phyloP scores from a whole-genome alignment of 2,329 filamentous ascomycete genomes.

The Akanthomyces muscarius region DNA sequence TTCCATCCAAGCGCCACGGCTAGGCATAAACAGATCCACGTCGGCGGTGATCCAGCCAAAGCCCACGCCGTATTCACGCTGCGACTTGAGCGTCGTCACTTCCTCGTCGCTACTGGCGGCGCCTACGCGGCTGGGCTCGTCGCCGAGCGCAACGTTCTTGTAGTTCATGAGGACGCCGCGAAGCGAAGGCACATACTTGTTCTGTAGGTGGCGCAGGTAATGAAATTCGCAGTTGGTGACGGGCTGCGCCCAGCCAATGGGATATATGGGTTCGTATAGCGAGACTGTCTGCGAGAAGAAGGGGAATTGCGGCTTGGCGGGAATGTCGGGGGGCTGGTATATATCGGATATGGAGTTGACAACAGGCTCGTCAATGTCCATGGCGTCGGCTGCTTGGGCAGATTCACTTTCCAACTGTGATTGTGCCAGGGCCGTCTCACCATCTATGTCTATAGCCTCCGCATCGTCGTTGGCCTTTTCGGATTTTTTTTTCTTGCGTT shows the following conservation, averaged over 20 bases:
- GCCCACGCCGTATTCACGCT: slow-evolving; percentile 80
- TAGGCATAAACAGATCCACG: slow-evolving; percentile 77
- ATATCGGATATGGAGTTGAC: slow-evolving; percentile 30
- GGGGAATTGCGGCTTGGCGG: slow-evolving; percentile 52
- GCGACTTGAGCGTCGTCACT: slow-evolving; percentile 45
- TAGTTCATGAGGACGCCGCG: slow-evolving; percentile 73
- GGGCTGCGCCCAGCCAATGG: slow-evolving; percentile 64
- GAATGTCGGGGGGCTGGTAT: slow-evolving; percentile 37
- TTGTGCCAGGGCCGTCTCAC: slow-evolving; percentile 17
- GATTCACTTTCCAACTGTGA: slow-evolving; percentile 6
- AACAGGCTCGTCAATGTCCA: slow-evolving; percentile 37
- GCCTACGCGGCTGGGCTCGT: slow-evolving; percentile 48
- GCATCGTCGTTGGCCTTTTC: slow-evolving; percentile 30
- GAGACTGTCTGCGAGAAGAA: slow-evolving; percentile 78
- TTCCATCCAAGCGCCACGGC: slow-evolving; percentile 68
- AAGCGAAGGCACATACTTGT: slow-evolving; percentile 71
- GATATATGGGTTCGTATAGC: slow-evolving; percentile 72
- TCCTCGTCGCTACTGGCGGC: slow-evolving; percentile 47
- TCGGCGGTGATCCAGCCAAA: slow-evolving; percentile 88
- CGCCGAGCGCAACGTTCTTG: slow-evolving; percentile 62
- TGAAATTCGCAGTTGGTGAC: slow-evolving; percentile 69
- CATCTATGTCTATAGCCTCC: slow-evolving; percentile 26
- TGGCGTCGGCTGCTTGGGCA: slow-evolving; percentile 29
- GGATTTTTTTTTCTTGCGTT: slow-evolving; percentile 22
- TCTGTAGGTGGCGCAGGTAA: slow-evolving; percentile 69